Evolutionary conservation across 1,284 basidiomycete species (phyloP).

Genomic region (Ustilago trichophora): DNA sequence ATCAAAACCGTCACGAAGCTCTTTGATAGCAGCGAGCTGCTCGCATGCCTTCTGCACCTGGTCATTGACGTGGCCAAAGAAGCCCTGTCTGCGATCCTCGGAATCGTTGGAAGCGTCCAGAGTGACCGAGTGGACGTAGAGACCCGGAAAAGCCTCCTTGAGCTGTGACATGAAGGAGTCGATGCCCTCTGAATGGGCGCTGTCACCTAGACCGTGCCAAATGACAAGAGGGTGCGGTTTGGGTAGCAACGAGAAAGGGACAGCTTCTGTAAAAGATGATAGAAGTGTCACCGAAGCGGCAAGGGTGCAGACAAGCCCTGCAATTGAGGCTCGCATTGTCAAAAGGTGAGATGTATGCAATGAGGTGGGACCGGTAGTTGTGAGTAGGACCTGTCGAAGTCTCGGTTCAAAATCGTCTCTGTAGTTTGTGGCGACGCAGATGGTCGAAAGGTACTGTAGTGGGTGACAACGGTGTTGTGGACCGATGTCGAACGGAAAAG

Average conservation of each 20-base stretch:
- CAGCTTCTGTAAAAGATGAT: slow-evolving; percentile 3
- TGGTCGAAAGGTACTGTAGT: no score
- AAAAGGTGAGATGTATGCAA: no score
- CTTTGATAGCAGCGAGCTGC: slow-evolving; percentile 76
- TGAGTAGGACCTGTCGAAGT: no score
- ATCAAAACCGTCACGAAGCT: slow-evolving; percentile 74
- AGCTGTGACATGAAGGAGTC: slow-evolving; percentile 77
- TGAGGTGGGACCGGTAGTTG: no score
- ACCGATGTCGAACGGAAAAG: no score
- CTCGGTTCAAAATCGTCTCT: no score
- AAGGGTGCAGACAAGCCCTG: slow-evolving; percentile 11
- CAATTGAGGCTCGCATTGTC: slow-evolving; percentile 10
- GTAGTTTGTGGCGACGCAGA: no score
- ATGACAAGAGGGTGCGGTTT: slow-evolving; percentile 73
- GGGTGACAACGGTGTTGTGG: no score
- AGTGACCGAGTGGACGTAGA: slow-evolving; percentile 81
- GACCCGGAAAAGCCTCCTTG: slow-evolving; percentile 78
- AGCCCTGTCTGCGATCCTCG: slow-evolving; percentile 78
- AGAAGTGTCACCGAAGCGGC: slow-evolving; percentile 8
- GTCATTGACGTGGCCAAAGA: slow-evolving; percentile 79
- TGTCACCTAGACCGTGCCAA: slow-evolving; percentile 91
- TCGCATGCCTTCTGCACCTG: slow-evolving; percentile 76
- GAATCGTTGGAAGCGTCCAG: slow-evolving; percentile 75
- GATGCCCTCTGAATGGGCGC: slow-evolving; percentile 68
- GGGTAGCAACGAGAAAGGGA: slow-evolving; percentile 28